These are phyloP conservation scores for Paraphoma sp. DNA, from an alignment of 2,329 filamentous ascomycete species.

Conservation along the genomic window DNA sequence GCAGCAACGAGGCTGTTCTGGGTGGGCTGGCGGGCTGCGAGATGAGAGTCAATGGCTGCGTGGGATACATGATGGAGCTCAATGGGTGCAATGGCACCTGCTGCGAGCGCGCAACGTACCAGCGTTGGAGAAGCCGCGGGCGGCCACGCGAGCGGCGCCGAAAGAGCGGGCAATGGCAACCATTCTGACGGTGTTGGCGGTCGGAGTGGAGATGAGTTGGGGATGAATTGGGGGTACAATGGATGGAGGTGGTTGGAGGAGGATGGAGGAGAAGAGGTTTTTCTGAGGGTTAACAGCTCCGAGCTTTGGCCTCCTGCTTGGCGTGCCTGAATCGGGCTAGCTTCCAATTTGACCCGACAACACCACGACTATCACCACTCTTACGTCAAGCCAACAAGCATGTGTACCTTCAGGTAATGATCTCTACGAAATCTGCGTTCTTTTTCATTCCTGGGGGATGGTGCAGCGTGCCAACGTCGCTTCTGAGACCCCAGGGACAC, in stretches of 20 bases:
- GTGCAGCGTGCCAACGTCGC: too few species aligned
- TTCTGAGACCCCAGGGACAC: too few species aligned
- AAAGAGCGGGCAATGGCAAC: constrained; percentile 50
- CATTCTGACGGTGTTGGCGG: constrained; percentile 46
- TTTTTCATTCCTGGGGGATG: too few species aligned
- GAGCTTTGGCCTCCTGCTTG: constrained; percentile 11
- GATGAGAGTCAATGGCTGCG: constrained; percentile 43
- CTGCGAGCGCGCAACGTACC: constrained; percentile 47
- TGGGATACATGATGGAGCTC: constrained; percentile 33
- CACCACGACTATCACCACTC: background rate
- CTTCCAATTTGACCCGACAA: constrained; percentile 16
- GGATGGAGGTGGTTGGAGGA: constrained; percentile 37
- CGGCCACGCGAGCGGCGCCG: constrained; percentile 50
- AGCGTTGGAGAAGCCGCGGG: constrained; percentile 49
- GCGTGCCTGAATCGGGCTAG: constrained; percentile 3
- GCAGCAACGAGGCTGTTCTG: constrained; percentile 48
- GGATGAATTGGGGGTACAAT: constrained; percentile 48
- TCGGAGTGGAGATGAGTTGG: constrained; percentile 48
- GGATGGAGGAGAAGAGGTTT: constrained; percentile 32
- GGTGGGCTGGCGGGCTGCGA: constrained; percentile 42
- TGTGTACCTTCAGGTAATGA: too few species aligned
- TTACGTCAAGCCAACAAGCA: background rate
- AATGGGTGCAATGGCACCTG: constrained; percentile 39
- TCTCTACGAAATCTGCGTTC: too few species aligned
- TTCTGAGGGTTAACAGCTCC: constrained; percentile 12